Evolutionary conservation across 2,329 filamentous ascomycete species (phyloP).

Genomic region (Alternaria infectoria): DNA sequence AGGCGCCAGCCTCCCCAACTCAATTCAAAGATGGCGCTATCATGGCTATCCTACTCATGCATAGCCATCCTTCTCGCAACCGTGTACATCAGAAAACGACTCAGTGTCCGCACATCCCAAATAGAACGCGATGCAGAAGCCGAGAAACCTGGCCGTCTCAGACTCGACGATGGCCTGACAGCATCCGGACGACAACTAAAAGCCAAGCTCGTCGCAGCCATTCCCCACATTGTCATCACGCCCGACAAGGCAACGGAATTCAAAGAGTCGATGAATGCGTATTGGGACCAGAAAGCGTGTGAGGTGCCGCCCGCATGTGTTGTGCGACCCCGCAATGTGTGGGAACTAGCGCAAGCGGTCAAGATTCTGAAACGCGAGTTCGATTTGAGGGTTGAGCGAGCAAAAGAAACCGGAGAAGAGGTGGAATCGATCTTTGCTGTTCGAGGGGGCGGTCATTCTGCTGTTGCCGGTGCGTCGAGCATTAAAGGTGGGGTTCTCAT

Average conservation of each 20-base stretch:
- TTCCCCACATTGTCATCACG: slow-evolving; percentile 19
- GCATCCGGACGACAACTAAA: slow-evolving; percentile 13
- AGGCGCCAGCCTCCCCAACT: neutral
- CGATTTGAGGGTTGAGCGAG: slow-evolving; percentile 25
- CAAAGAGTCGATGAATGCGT: slow-evolving; percentile 19
- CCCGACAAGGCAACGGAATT: slow-evolving; percentile 10
- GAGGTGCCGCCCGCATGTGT: slow-evolving; percentile 42
- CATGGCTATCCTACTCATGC: slow-evolving; percentile 9
- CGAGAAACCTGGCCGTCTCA: slow-evolving; percentile 8
- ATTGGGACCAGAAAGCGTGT: slow-evolving; percentile 46
- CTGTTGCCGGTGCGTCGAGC: slow-evolving; percentile 26
- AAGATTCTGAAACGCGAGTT: slow-evolving; percentile 36
- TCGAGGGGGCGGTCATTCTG: slow-evolving; percentile 55
- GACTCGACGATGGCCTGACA: slow-evolving; percentile 8
- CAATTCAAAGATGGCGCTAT: neutral
- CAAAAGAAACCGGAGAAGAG: neutral
- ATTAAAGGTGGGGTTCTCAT: slow-evolving; percentile 26
- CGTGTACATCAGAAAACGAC: slow-evolving; percentile 12
- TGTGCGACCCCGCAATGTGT: slow-evolving; percentile 33
- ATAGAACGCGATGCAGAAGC: slow-evolving; percentile 9
- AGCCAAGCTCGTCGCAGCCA: slow-evolving; percentile 12
- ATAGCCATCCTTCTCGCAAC: slow-evolving; percentile 2
- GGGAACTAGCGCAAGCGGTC: slow-evolving; percentile 38
- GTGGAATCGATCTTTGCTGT: slow-evolving; percentile 51
- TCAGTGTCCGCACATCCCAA: slow-evolving; percentile 15